Percentiles rank a stretch among this genome's conserved stretches.
Conservation (phyloP, 176 grass and related monocot genomes). For the Eleusine indica region DNA sequence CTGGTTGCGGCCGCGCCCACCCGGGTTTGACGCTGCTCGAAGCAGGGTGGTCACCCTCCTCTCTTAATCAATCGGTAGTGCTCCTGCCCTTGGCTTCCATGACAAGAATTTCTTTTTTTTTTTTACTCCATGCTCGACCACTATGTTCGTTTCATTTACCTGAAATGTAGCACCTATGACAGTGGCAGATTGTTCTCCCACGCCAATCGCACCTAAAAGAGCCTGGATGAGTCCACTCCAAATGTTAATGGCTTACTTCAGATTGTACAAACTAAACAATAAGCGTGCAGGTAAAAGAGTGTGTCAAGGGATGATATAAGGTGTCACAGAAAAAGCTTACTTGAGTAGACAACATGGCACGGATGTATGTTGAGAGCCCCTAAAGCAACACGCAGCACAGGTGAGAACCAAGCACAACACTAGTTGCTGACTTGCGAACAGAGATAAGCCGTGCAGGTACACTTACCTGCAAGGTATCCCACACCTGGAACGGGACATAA, state of each 20-base stretch:
- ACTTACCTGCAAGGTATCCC: constrained; percentile 84
- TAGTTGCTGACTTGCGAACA: not conserved
- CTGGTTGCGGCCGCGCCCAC: too few relatives aligned
- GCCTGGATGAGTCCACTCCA: constrained; percentile 54
- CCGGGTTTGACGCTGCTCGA: too few relatives aligned
- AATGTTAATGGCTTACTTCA: constrained; percentile 39
- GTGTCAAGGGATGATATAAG: not conserved
- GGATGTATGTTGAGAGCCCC: constrained; percentile 90
- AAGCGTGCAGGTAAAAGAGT: not conserved
- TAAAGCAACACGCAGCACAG: constrained; percentile 31
- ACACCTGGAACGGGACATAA: constrained; percentile 89
- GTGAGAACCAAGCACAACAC: not conserved
- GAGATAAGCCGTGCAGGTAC: not conserved
- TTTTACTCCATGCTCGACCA: not conserved
- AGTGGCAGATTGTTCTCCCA: constrained; percentile 85
- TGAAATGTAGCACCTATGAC: constrained; percentile 99
- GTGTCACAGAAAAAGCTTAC: constrained; percentile 43
- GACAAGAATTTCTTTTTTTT: too few relatives aligned
- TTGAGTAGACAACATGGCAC: constrained; percentile 95
- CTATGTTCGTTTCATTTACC: constrained; percentile 33
- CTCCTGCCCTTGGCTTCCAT: too few relatives aligned
- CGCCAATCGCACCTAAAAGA: constrained; percentile 91
- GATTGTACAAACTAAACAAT: constrained; percentile 22
- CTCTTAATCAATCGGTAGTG: too few relatives aligned
- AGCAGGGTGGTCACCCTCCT: too few relatives aligned